Conservation (phyloP, 2,329 filamentous ascomycete genomes). For the Claviceps arundinis region DNA sequence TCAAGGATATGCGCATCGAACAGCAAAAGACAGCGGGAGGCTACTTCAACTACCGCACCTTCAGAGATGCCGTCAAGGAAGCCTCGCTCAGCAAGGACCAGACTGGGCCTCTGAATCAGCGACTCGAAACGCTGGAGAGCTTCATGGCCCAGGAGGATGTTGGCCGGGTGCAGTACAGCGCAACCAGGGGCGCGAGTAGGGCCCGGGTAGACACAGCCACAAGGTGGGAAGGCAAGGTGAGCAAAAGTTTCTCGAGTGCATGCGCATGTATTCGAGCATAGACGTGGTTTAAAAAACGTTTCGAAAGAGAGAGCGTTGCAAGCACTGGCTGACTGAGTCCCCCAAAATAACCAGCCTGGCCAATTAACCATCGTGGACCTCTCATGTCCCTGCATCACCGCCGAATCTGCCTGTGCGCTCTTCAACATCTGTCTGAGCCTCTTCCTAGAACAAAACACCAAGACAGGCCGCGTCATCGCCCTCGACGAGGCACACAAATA, state of each 20-base stretch:
- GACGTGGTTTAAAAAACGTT: not conserved
- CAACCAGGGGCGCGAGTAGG: no score
- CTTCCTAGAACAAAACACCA: conserved; percentile 40
- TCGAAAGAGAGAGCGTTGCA: not conserved
- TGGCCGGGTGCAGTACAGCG: not conserved
- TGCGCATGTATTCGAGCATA: no score
- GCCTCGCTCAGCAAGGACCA: conserved; percentile 36
- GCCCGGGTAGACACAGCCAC: conserved; percentile 4
- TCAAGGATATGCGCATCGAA: conserved; percentile 39
- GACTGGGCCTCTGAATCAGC: conserved; percentile 31
- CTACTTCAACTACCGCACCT: conserved; percentile 36
- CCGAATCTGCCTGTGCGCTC: conserved; percentile 52
- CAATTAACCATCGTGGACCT: conserved; percentile 45
- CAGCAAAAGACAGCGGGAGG: conserved; percentile 22
- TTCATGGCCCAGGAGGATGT: conserved; percentile 30
- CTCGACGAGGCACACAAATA: conserved; percentile 74
- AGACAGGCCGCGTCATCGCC: conserved; percentile 47
- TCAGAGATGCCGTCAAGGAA: conserved; percentile 20
- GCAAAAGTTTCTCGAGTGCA: not conserved
- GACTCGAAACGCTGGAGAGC: conserved; percentile 36
- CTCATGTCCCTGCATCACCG: conserved; percentile 56
- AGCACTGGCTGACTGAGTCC: not conserved
- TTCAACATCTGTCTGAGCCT: conserved; percentile 60
- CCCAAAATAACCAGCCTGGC: conserved; percentile 10
- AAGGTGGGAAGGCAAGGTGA: conserved; percentile 11